Base-by-base conservation (phyloP, 164 flowering plant genomes). In the Stephania cephalantha region DNA sequence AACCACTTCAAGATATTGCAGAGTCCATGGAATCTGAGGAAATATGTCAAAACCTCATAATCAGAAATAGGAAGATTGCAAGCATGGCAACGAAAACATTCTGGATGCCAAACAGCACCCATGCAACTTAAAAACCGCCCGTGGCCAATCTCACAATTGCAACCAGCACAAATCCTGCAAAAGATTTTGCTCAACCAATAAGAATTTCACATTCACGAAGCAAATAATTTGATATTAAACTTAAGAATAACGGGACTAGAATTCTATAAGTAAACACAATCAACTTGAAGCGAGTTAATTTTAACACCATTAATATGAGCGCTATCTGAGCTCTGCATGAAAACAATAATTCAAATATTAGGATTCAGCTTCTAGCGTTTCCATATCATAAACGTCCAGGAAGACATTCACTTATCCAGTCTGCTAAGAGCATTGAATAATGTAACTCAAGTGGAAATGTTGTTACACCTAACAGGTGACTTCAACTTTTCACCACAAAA, bases 51-150 rank as follows among this genome's bases (percentile, higher is more conserved):
- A 80, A 92, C 99, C 99, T 96, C 98, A 81, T 88, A 82, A 82
- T 96, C 99, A 76, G 91, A 87, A 70, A 96, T 94, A 9, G 98
- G 98, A 12, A 63, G 84, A 77, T 84, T 82, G 82, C 99, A 96
- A 76, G 89, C 84, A 83, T 88, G 90, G 83, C 99, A 96, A 48
- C 95, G 82, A 58, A 96, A 96, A 78, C 99, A 96, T 80, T 96
- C 94, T 22, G 98, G 99, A 82, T 96, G 99, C 97, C 97, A 96
- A 80, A 89, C 82, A 68, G 82, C 85, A 61, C 88, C 94, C 97
- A 92, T 89, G 89, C 99, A 92, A 84, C 92, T 94, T 75, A 96
- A 81, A 78, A 74, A 94, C 72, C 97, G 85, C 74, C 97, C 99
- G 81, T 91, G 90, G 72, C 98, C 97, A 79, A 96, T 92, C 85